Percentiles rank a stretch among this genome's conserved stretches.
Evolutionary conservation across 2,329 filamentous ascomycete species (phyloP).

Genomic region (Rhinocladiella similis): DNA sequence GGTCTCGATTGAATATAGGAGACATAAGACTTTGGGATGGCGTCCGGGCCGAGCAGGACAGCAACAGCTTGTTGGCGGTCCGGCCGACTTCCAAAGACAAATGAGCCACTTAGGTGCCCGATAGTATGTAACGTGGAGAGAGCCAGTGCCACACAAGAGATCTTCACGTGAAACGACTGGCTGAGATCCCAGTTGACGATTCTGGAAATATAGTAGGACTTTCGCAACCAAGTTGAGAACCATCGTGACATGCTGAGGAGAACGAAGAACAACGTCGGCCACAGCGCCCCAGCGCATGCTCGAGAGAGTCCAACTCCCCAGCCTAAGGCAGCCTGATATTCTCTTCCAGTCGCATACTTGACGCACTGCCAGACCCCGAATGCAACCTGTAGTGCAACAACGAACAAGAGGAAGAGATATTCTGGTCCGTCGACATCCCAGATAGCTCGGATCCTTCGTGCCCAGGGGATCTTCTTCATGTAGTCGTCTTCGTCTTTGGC

Average conservation of each 20-base stretch:
- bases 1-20: too few species aligned
- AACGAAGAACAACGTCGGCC: conserved; percentile 60
- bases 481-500: conserved; percentile 51
- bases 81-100: too few species aligned
- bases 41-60: too few species aligned
- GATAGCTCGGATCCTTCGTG: conserved; percentile 51
- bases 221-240: conserved; percentile 54
- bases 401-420: conserved; percentile 51
- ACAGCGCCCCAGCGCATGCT: conserved; percentile 55
- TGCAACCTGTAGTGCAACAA: conserved; percentile 50
- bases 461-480: conserved; percentile 46
- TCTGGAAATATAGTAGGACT: conserved; percentile 53
- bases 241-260: conserved; percentile 60
- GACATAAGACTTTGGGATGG: too few species aligned
- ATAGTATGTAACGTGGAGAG: conserved; percentile 48
- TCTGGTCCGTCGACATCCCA: conserved; percentile 59
- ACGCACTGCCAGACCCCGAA: conserved; percentile 59
- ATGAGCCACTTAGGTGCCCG: too few species aligned
- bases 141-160: conserved; percentile 51
- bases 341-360: conserved; percentile 49
- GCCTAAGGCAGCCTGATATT: conserved; percentile 53
- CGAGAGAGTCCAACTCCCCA: conserved; percentile 60
- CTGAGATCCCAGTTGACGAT: conserved; percentile 60
- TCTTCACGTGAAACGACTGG: conserved; percentile 57
- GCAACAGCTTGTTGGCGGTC: too few species aligned